Base-by-base conservation (phyloP, 768 basidiomycete species). In the Suillus ampliporus region DNA sequence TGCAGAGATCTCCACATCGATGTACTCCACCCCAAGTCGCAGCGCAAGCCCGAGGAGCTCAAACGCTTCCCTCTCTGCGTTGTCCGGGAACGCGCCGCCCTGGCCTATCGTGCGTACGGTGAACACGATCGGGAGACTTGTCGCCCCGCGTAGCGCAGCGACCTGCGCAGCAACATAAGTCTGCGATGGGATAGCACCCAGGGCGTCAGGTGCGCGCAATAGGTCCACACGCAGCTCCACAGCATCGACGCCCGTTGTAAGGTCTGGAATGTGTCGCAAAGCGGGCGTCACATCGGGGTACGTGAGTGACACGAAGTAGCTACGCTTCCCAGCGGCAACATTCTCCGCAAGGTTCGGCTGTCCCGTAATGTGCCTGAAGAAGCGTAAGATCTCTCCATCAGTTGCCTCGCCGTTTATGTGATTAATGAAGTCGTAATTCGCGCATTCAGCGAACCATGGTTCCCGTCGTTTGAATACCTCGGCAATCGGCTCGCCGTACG, bases 201-300 rank as follows among this genome's bases (percentile, higher is more conserved):
- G 72, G n/a, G 77, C 72, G 53, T 83, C 83, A 0, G 77, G 68
- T 23, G 71, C 86, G 17, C 85, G 87, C 21, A 99, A 82, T 9
- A 99, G 83, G 73, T 99, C 97, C 13, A 95, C 95, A 11, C 97
- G 88, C n/a, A 99, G 73, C 74, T 99, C 97, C 63, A 99, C 77
- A 0, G 95, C 97, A 70, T 99, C 96, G 8, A 89, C 92, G 5
- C 97, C 97, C 19, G 86, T 82, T 0, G 86, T 86, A 63, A 99
- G 75, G 48, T 90, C 85, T 23, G 92, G 86, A 46, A 99, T 84
- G 57, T 85, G 74, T 17, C 82, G 74, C 46, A 95, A 79, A 0
- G 90, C 89, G 5, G 86, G 85, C 0, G 83, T 87, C 65, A 97
- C 72, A 71, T 97, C 94, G 1, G 97, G 94, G 77, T 94, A 96